Base-by-base conservation (phyloP, 2,329 filamentous ascomycete genomes). In the Penicillium hesseltinei region DNA sequence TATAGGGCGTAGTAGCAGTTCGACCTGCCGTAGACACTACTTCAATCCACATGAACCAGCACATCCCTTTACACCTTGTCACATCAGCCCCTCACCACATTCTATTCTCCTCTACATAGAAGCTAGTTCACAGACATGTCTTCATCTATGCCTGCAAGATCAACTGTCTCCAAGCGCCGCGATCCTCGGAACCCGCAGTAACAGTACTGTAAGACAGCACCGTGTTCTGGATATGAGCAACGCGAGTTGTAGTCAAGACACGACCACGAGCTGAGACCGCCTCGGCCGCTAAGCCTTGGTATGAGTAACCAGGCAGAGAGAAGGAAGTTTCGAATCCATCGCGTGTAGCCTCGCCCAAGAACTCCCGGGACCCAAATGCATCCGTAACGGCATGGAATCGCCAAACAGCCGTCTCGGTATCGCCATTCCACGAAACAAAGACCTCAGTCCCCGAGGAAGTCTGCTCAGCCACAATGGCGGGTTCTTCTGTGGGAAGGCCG, bases 341-440 rank as follows among this genome's bases (percentile, higher is more conserved):
- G 1, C 71, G 66, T 10, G 60, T 50, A 11, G 55, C 39, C 43
- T 73, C 62, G n/a, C 69, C 71, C 45, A 72, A 44, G 39, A 62
- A 71, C 17, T 60, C 56, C 4, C 68, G 63, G 4, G 68, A 70
- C 13, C 60, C 68, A 46, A 61, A 62, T 9, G 58, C 56, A 47
- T 69, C 66, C 0, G 60, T 62, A 15, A 69, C 64, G 4, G 75
- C 76, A 64, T 78, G 82, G 63, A 84, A 83, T 27, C 77, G 73
- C 84, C 83, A 82, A 4, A 54, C 40, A 3, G 64, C 69, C 0
- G 77, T 79, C 64, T 79, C 75, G 0, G 79, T 82, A 47, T 80
- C 79, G 5, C 81, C 81, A 56, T 82, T 82, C 81, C 80, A 83
- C 5, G 79, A 83, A 2, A 84, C 81, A 67, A 81, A 86, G n/a